Evolutionary conservation across 2,329 filamentous ascomycete genomes (phyloP).

Genomic region (Cytospora piceae): DNA sequence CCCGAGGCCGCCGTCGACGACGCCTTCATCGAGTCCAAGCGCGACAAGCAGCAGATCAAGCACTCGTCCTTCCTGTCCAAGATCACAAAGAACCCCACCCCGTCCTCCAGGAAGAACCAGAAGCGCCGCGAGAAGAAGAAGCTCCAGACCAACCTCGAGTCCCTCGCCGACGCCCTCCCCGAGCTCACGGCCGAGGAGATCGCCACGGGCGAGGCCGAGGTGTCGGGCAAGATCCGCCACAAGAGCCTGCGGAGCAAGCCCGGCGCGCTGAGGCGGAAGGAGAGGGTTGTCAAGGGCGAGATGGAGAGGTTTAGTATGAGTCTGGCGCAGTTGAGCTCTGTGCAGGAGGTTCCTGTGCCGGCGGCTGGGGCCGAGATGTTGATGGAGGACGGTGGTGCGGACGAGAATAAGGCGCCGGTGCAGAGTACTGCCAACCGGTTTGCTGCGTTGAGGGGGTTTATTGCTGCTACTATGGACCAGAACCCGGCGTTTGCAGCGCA

Average conservation of each 20-base stretch:
- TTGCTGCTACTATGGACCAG: slow-evolving; percentile 86
- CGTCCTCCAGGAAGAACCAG: slow-evolving; percentile 45
- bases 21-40: slow-evolving; percentile 72
- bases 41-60: slow-evolving; percentile 81
- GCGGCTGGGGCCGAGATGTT: slow-evolving; percentile 10
- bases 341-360: slow-evolving; percentile 34
- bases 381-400: slow-evolving; percentile 30
- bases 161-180: slow-evolving; percentile 80
- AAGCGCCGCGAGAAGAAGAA: slow-evolving; percentile 52
- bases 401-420: slow-evolving; percentile 31
- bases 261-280: slow-evolving; percentile 82
- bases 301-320: slow-evolving; percentile 83
- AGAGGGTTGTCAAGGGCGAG: slow-evolving; percentile 78
- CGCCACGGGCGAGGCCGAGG: slow-evolving; percentile 45
- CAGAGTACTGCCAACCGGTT: slow-evolving; percentile 61
- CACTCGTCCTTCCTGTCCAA: slow-evolving; percentile 78
- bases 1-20: slow-evolving; percentile 55
- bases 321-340: slow-evolving; percentile 71
- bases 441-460: slow-evolving; percentile 82
- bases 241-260: slow-evolving; percentile 75
- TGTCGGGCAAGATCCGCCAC: slow-evolving; percentile 63
- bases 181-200: slow-evolving; percentile 56
- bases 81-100: slow-evolving; percentile 63
- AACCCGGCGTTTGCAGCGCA: slow-evolving; percentile 70
- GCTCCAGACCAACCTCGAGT: slow-evolving; percentile 67